Percentiles rank a stretch among this genome's conserved stretches.
phyloP scores from a whole-genome alignment of 2,329 filamentous ascomycete species.

The Claviceps quebecensis region DNA sequence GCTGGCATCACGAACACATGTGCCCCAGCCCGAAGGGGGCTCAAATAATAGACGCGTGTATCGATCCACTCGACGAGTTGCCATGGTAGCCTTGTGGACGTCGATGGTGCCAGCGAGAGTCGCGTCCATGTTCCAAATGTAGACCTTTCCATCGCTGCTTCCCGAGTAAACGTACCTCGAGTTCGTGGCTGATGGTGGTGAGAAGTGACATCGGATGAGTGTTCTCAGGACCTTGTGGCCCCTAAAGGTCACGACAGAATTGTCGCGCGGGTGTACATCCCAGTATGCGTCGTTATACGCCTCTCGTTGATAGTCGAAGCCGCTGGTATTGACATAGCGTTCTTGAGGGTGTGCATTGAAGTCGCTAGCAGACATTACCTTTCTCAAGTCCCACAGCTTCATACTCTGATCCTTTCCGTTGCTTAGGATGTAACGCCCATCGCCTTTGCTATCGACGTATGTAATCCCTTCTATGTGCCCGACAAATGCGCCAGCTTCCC shows the following conservation, averaged over 20 bases:
- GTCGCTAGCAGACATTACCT: slow-evolving; percentile 63
- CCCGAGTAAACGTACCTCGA: slow-evolving; percentile 89
- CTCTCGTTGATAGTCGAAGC: slow-evolving; percentile 64
- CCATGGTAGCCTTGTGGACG: slow-evolving; percentile 55
- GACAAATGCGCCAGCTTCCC: slow-evolving; percentile 52
- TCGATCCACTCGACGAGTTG: slow-evolving; percentile 42
- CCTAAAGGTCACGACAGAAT: slow-evolving; percentile 83
- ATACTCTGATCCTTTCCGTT: slow-evolving; percentile 96
- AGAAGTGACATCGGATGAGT: slow-evolving; percentile 90
- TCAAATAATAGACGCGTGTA: slow-evolving; percentile 42
- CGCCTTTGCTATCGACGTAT: slow-evolving; percentile 56
- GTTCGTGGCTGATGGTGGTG: slow-evolving; percentile 71
- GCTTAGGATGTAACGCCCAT: slow-evolving; percentile 70
- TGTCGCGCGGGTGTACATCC: slow-evolving; percentile 58
- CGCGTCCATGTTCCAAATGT: slow-evolving; percentile 87
- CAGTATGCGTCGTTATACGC: slow-evolving; percentile 51
- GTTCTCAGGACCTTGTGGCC: slow-evolving; percentile 83
- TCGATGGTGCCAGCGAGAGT: slow-evolving; percentile 68
- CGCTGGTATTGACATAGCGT: slow-evolving; percentile 36
- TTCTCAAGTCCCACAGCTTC: slow-evolving; percentile 91
- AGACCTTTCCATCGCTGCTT: slow-evolving; percentile 77
- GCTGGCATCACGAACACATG: slow-evolving; percentile 73
- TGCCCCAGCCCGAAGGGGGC: slow-evolving; percentile 50
- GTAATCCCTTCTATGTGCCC: slow-evolving; percentile 54
- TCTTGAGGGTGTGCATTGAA: slow-evolving; percentile 43